Evolutionary conservation across 371 early-diverging fungal genomes (phyloP), one percentile per base, ranked within the genome.

Genomic region (Mucor saturninus): DNA sequence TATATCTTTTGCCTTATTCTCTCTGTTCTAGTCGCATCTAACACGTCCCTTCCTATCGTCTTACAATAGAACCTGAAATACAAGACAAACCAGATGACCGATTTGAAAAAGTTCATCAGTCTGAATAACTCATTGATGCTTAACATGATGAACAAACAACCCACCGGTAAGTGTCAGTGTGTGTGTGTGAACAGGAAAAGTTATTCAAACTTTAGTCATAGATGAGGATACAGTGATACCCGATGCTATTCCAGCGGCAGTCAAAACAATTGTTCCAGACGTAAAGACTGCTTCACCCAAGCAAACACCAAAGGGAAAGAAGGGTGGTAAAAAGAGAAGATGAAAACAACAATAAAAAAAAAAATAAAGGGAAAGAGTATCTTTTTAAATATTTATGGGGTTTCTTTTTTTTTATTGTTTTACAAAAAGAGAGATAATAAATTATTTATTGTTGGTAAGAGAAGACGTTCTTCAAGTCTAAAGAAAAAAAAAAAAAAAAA

Each of bases 101-200:
- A 92, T 69, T 72, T 92, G 46, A 86, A 85, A 64, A 91, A 88
- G 73, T 89, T 92, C 66, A 88, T 91, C 50, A 75, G 74, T 11
- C 65, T 92, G 46, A 92, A 89, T 74, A 67, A 72, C 3, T 71
- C 71, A 5, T 72, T 92, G 59, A 87, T 92, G 90, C 69, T 75
- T 29, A 80, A 85, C 76, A 92, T 92, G 91, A 89, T 87, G 67
- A 86, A 86, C 67, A 74, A 67, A 39, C 59, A 64, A n/a, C 13
- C 52, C n/a, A 60, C 37, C 53, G 71, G 73, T 73, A 68, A 59
- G 37, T 15, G 21, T 28, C n/a, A 11, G 38, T 5, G 14, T 51
- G 8, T 5, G 14, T 51, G 8, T n/a, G 31, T 42, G 13, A 39
- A 29, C 14, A 37, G 10, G 35, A 49, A 37, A 29, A 35, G 39